Evolutionary conservation across 148 eudicot species (phyloP).

Genomic region (Selenicereus undatus): DNA sequence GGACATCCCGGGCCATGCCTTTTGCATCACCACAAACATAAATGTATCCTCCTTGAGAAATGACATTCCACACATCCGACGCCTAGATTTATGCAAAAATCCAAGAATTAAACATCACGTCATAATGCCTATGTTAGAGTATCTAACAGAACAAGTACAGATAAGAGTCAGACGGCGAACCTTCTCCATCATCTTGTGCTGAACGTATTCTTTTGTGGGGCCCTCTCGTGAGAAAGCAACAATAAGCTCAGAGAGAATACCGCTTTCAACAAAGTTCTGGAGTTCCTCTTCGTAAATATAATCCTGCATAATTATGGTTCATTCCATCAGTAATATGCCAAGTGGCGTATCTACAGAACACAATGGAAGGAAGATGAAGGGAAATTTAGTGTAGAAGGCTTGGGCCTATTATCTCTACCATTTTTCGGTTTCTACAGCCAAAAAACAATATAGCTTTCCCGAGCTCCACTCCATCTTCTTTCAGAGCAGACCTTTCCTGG

Average conservation of each 20-base stretch:
- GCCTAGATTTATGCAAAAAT: conserved; percentile 32
- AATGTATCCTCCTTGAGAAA: conserved; percentile 74
- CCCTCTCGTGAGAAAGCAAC: conserved; percentile 98
- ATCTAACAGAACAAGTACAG: conserved; percentile 18
- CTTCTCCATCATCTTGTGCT: conserved; percentile 85
- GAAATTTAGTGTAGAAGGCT: background rate
- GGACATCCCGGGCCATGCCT: conserved; percentile 99
- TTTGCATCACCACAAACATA: conserved; percentile 99
- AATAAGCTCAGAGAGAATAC: conserved; percentile 73
- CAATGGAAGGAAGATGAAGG: background rate
- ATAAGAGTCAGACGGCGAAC: conserved; percentile 28
- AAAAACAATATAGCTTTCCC: conserved; percentile 73
- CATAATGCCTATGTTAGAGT: conserved; percentile 2
- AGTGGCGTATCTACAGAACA: background rate
- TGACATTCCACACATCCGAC: conserved; percentile 55
- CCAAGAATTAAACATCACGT: conserved; percentile 9
- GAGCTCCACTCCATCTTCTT: conserved; percentile 82
- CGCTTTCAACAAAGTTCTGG: conserved; percentile 56
- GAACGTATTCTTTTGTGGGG: conserved; percentile 83
- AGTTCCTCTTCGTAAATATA: conserved; percentile 87
- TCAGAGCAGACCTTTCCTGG: conserved; percentile 85
- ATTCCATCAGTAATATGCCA: conserved; percentile 12
- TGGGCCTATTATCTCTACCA: conserved; percentile 39
- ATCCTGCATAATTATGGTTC: conserved; percentile 43
- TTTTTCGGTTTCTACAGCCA: conserved; percentile 81